Percentiles rank a stretch among this genome's conserved stretches.
Conservation (phyloP, 805 yeast genomes). For the Metschnikowia lachancei region DNA sequence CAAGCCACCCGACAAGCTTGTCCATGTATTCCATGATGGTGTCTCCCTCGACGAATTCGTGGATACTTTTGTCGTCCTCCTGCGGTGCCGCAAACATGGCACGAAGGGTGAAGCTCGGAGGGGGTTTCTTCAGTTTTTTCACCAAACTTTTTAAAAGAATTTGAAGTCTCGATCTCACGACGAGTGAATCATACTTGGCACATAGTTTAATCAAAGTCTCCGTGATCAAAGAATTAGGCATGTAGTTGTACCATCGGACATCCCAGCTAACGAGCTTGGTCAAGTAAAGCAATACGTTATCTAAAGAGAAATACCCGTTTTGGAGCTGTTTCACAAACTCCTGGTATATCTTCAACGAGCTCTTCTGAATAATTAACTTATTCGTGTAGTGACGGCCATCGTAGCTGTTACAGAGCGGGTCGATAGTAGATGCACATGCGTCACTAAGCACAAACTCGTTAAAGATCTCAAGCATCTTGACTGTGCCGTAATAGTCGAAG, state of each 20-base stretch:
- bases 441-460: constrained; percentile 41
- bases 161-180: constrained; percentile 39
- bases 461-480: constrained; percentile 47
- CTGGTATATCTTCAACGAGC: constrained; percentile 21
- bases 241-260: constrained; percentile 60
- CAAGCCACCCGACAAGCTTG: constrained; percentile 30
- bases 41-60: constrained; percentile 31
- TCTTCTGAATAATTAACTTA: constrained; percentile 31
- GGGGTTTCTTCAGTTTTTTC: constrained; percentile 9
- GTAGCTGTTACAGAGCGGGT: constrained; percentile 30
- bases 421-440: constrained; percentile 30
- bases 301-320: constrained; percentile 31
- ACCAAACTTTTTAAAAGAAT: constrained; percentile 28
- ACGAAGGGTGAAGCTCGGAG: constrained; percentile 14
- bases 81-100: constrained; percentile 19
- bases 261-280: constrained; percentile 59
- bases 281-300: constrained; percentile 34
- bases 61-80: constrained; percentile 11
- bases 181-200: constrained; percentile 40
- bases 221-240: constrained; percentile 41
- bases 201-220: constrained; percentile 46
- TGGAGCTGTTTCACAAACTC: constrained; percentile 26
- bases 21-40: constrained; percentile 34
- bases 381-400: constrained; percentile 27
- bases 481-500: constrained; percentile 61